Evolutionary conservation across 2,329 filamentous ascomycete species (phyloP).

Genomic region (Ceratocystiopsis minuta): DNA sequence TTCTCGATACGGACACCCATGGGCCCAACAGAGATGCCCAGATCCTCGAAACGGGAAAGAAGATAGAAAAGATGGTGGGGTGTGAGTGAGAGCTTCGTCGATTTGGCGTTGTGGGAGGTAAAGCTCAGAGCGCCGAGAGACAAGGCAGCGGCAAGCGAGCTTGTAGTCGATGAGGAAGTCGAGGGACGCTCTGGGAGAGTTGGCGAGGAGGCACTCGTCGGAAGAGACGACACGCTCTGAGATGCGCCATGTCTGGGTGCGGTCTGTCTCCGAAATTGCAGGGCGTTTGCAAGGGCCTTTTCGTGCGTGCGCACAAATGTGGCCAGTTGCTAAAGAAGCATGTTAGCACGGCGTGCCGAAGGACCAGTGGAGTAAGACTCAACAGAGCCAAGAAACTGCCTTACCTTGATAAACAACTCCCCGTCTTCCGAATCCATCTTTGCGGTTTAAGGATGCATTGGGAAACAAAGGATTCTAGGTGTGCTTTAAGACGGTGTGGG

Average conservation of each 20-base stretch:
- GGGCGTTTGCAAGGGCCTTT: slow-evolving; percentile 86
- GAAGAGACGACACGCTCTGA: slow-evolving; percentile 42
- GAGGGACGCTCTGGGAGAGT: slow-evolving; percentile 43
- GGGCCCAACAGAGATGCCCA: slow-evolving; percentile 76
- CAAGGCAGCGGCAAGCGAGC: slow-evolving; percentile 64
- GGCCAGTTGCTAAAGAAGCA: slow-evolving; percentile 60
- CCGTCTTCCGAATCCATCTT: slow-evolving; percentile 81
- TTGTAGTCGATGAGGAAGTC: slow-evolving; percentile 51
- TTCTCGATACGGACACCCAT: slow-evolving; percentile 96
- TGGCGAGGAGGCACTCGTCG: slow-evolving; percentile 27
- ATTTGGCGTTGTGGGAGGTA: slow-evolving; percentile 69
- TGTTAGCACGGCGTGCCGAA: neutral
- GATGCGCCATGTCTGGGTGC: slow-evolving; percentile 50
- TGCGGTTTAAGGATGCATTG: slow-evolving; percentile 32
- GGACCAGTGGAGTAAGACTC: slow-evolving; percentile 15
- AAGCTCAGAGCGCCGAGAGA: slow-evolving; percentile 76
- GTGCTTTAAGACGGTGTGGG: slow-evolving; percentile 6
- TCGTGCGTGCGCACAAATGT: slow-evolving; percentile 94
- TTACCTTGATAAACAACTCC: slow-evolving; percentile 70
- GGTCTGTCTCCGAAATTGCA: slow-evolving; percentile 65
- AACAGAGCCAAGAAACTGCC: too few species aligned
- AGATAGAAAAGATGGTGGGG: slow-evolving; percentile 96
- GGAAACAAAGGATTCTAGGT: slow-evolving; percentile 4
- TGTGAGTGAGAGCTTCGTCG: slow-evolving; percentile 79
- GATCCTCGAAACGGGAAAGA: slow-evolving; percentile 83